Evolutionary conservation across 2,329 filamentous ascomycete genomes (phyloP), one percentile per base, ranked within the genome.

Genomic region (Colletotrichum melonis): DNA sequence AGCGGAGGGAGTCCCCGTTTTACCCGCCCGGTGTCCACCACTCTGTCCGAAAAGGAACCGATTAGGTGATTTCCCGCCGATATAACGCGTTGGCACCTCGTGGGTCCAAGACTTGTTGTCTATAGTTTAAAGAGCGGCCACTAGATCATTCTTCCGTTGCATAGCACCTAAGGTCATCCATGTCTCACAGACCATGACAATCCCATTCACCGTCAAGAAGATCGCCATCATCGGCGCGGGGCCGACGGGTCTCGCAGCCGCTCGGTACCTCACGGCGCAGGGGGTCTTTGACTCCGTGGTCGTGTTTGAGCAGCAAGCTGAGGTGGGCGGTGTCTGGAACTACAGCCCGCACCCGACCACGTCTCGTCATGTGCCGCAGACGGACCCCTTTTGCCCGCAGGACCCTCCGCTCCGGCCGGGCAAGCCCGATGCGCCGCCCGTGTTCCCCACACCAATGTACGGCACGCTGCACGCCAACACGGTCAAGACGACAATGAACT

Each of bases 401-500:
- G 93, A 95, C 75, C 86, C 88, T 69, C 93, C 94, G 5, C 82
- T 91, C 70, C 90, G 87, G 84, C 79, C 81, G 38, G 5, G 12
- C 22, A 78, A 79, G 59, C 76, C 78, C 7, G 76, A 76, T 49
- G 62, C 75, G 9, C 79, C 88, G 1, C 89, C 92, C 6, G 81
- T 91, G 2, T 97, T 96, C 78, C 87, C 94, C n/a, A 94, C 93
- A 22, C 93, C 95, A 3, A 90, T 98, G 83, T 98, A 98, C 81
- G 91, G 95, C 60, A 84, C 88, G 28, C 85, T 98, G 19, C 92
- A 98, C 78, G 95, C 95, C 26, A 98, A 98, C 81, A 95, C 98
- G 60, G 94, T 95, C 0, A 90, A 93, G 72, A 86, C 87, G 0
- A 81, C 98, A 65, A 98, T 98, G 96, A 85, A 88, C 4, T 98